phyloP scores from a whole-genome alignment of 1,139 yeast genomes.

The Petasospora fabianii region DNA sequence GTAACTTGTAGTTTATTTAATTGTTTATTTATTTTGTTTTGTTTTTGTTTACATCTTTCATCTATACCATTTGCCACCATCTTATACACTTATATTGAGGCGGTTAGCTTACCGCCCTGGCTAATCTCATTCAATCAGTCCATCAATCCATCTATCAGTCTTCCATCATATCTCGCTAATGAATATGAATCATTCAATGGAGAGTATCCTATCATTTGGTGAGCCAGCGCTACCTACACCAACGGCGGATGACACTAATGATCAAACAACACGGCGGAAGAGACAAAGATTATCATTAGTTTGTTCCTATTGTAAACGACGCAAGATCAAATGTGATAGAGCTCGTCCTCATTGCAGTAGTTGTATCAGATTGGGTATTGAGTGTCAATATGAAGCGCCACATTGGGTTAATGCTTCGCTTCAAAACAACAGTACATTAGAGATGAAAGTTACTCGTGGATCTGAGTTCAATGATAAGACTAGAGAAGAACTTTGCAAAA shows the following conservation, averaged over 20 bases:
- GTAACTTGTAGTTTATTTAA: too few species aligned
- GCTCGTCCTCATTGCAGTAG: constrained; percentile 15
- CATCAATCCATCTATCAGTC: too few species aligned
- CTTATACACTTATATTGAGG: too few species aligned
- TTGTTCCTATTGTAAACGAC: constrained; percentile 18
- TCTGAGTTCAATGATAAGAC: constrained; percentile 3
- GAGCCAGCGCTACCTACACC: neutral
- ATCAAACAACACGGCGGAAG: constrained; percentile 5
- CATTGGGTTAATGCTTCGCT: constrained; percentile 14
- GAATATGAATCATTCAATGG: too few species aligned
- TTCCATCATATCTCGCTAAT: too few species aligned
- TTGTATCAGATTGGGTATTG: constrained; percentile 12
- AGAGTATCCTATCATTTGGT: constrained; percentile 1
- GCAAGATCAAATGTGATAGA: constrained; percentile 22
- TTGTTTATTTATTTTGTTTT: too few species aligned
- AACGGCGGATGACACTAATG: too few species aligned
- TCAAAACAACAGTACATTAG: neutral
- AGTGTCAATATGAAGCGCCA: constrained; percentile 13
- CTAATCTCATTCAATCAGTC: too few species aligned
- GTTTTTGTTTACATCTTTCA: too few species aligned
- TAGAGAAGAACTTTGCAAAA: constrained; percentile 4
- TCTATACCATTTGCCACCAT: too few species aligned
- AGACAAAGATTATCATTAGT: constrained; percentile 20
- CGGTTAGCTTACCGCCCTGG: too few species aligned
- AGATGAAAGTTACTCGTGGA: constrained; percentile 2